Conservation (phyloP, 2,329 filamentous ascomycete genomes). For the Neofusicoccum sp. region DNA sequence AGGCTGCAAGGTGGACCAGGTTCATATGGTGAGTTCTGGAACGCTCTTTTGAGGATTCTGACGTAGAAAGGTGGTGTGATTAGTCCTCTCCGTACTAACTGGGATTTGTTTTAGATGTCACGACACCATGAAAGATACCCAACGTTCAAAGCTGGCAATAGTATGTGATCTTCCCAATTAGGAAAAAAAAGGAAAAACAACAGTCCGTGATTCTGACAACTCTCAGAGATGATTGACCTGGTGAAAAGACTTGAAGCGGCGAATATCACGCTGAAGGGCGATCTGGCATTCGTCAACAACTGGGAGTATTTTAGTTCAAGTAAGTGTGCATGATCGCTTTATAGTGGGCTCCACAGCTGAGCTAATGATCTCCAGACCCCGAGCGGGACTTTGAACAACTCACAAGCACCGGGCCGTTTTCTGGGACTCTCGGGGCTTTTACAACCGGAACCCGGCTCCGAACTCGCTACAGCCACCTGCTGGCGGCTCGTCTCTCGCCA, state of each 20-base stretch:
- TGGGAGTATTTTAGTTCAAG: conserved; percentile 55
- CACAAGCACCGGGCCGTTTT: conserved; percentile 55
- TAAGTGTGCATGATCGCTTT: conserved; percentile 19
- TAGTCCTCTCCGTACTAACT: conserved; percentile 18
- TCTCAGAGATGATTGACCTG: conserved; percentile 47
- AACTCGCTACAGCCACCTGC: conserved; percentile 52
- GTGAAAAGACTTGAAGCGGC: conserved; percentile 47
- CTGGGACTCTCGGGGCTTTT: conserved; percentile 55
- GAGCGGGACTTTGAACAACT: conserved; percentile 52
- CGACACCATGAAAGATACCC: conserved; percentile 60
- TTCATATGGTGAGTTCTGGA: conserved; percentile 52
- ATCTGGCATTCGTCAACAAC: conserved; percentile 53
- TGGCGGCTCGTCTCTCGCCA: too few species aligned
- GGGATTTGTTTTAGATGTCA: conserved; percentile 45
- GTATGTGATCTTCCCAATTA: conserved; percentile 39
- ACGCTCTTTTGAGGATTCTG: not conserved
- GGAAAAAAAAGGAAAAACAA: too few species aligned
- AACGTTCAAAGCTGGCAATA: conserved; percentile 48
- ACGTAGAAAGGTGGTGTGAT: conserved; percentile 18
- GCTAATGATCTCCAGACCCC: conserved; percentile 28
- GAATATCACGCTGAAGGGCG: conserved; percentile 45
- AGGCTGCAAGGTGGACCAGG: conserved; percentile 53
- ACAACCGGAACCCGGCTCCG: conserved; percentile 54
- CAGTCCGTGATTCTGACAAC: conserved; percentile 22
- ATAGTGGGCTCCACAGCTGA: not conserved